These are phyloP conservation scores for Microbotryum intermedium DNA, from an alignment of 1,284 basidiomycete species.

Conservation along the genomic window DNA sequence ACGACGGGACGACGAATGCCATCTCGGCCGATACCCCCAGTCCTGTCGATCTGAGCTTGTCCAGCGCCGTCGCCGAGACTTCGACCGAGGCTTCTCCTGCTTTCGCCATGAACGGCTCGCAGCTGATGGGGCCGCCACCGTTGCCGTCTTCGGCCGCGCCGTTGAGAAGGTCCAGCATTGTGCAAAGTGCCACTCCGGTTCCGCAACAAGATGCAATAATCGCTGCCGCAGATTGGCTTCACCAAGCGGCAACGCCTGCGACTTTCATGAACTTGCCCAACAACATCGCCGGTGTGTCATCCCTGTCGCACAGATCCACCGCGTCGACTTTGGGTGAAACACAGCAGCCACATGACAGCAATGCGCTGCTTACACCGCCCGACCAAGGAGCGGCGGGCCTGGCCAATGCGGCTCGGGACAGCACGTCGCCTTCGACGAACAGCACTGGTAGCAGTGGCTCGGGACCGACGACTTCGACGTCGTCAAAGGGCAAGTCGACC, in stretches of 20 bases:
- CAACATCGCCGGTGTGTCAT: slow-evolving; percentile 3
- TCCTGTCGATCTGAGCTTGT: slow-evolving; percentile 21
- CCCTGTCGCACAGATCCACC: too few relatives aligned
- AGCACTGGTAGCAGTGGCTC: too few relatives aligned
- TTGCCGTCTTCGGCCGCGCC: neutral
- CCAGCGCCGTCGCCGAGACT: neutral
- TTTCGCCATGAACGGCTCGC: neutral
- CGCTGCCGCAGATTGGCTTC: slow-evolving; percentile 2
- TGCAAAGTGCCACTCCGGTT: neutral
- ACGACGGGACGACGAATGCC: neutral
- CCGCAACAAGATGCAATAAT: too few relatives aligned
- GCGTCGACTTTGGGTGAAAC: too few relatives aligned
- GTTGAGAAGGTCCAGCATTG: neutral
- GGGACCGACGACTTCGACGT: too few relatives aligned
- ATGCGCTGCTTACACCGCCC: too few relatives aligned
- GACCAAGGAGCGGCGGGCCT: too few relatives aligned
- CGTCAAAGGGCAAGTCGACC: neutral
- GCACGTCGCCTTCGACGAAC: too few relatives aligned
- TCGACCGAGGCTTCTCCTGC: neutral
- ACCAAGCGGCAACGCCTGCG: slow-evolving; percentile 30
- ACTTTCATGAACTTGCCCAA: slow-evolving; percentile 31
- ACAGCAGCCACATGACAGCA: too few relatives aligned
- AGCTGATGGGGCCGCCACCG: slow-evolving; percentile 28
- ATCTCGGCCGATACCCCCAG: slow-evolving; percentile 13
- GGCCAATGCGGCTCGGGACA: too few relatives aligned